Base-by-base conservation (phyloP, 805 yeast genomes). In the Lipomyces mesembrius region DNA sequence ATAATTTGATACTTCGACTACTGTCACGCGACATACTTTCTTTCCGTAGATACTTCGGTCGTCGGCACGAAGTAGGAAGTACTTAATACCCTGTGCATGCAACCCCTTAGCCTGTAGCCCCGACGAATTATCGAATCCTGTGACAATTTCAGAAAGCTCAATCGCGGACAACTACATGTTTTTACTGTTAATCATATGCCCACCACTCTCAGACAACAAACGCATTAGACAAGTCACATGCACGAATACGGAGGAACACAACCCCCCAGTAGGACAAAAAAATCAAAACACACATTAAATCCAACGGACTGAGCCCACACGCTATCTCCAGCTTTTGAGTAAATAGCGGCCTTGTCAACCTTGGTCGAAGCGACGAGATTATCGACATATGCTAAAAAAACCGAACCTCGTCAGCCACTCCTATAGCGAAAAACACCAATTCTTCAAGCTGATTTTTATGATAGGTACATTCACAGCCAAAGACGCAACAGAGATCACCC, bases 11-110 rank as follows among this genome's bases (percentile, higher is more conserved):
- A 35, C 11, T 37, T 37, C 5, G 34, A 39, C 12, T 27, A 27
- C 52, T 54, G 62, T 71, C 39, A n/a, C 25, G 9, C 46, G 2
- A 58, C 67, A 57, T 61, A 74, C 77, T 64, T 85, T 87, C 79
- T 94, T 94, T 72, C 97, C 98, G 78, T 95, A 94, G 74, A 95
- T 90, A 67, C 96, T 89, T 80, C 98, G 87, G 60, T 88, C 94
- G 76, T 94, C 98, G 14, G 97, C 97, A 75, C 87, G 88, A 74
- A 95, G 84, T 72, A 92, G 81, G 78, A 94, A 91, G 82, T 93
- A 93, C 80, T 95, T 95, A 75, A 87, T 88, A 63, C 92, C 91
- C 76, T 88, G 89, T 65, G 91, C 82, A 77, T 91, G 97, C 74
- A 95, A 84, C 6, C 99, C 99, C 73, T 84, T 85, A 57, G 95